These are phyloP conservation scores for Alternaria viburni DNA, from an alignment of 2,329 filamentous ascomycete genomes.

Conservation along the genomic window DNA sequence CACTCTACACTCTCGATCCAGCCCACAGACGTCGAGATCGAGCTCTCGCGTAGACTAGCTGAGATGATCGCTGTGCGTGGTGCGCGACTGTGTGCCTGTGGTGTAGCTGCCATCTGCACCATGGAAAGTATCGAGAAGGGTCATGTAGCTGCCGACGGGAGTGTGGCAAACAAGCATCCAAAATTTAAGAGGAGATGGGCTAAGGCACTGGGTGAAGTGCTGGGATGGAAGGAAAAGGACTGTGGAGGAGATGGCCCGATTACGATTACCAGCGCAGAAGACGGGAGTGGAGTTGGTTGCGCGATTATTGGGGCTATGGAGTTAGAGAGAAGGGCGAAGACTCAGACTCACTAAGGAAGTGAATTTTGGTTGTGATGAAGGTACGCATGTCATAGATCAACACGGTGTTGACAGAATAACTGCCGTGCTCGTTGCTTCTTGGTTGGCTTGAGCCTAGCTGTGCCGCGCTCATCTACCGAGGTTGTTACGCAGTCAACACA, in stretches of 20 bases:
- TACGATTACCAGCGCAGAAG: conserved; percentile 48
- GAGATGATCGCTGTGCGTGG: conserved; percentile 44
- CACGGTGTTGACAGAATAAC: neutral
- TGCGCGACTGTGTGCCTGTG: conserved; percentile 47
- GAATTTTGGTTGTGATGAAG: neutral
- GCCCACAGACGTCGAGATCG: conserved; percentile 32
- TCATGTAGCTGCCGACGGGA: conserved; percentile 49
- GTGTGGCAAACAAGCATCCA: conserved; percentile 51
- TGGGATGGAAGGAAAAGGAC: conserved; percentile 40
- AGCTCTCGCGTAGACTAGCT: conserved; percentile 35
- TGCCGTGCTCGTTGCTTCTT: neutral
- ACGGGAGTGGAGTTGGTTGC: conserved; percentile 51
- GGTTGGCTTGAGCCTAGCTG: neutral
- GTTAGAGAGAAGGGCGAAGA: conserved; percentile 22
- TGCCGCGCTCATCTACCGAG: neutral
- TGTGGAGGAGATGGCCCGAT: conserved; percentile 41
- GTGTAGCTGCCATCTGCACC: conserved; percentile 47
- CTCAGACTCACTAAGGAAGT: neutral
- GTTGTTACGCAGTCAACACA: neutral
- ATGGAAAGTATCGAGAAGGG: conserved; percentile 40
- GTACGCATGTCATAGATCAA: neutral
- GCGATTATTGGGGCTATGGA: conserved; percentile 45
- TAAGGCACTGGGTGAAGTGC: conserved; percentile 48
- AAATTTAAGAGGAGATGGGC: conserved; percentile 52
- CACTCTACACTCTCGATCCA: conserved; percentile 27